A percentile compares a stretch with the other conserved stretches of the same genome.
These are phyloP conservation scores for Kodamaea fungicola DNA, from an alignment of 1,139 yeast species.

Conservation along the genomic window DNA sequence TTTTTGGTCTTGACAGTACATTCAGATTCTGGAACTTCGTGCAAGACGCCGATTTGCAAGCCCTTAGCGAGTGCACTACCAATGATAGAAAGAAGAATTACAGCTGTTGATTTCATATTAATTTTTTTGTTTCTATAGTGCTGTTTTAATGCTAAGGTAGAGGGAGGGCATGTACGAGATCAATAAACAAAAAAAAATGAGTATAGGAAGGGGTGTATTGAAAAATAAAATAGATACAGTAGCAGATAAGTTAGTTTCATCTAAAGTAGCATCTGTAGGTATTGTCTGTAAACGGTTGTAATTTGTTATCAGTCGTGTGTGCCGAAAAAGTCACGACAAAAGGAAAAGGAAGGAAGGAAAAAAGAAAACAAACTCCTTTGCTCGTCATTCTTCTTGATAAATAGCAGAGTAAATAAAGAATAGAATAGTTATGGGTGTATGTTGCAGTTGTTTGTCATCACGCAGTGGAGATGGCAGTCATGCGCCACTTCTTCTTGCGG, in stretches of 20 bases:
- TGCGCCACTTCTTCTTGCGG: constrained; percentile 84
- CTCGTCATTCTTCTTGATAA: neutral
- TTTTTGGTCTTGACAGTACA: constrained; percentile 54
- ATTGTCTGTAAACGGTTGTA: no score
- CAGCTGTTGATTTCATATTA: constrained; percentile 7
- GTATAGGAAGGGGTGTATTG: no score
- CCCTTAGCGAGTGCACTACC: constrained; percentile 6
- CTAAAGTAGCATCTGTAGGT: no score
- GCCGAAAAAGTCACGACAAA: neutral
- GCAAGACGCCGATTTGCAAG: constrained; percentile 30
- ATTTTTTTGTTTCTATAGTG: no score
- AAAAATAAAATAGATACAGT: no score
- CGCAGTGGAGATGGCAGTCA: constrained; percentile 45
- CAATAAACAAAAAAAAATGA: no score
- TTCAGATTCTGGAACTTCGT: constrained; percentile 43
- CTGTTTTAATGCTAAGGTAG: no score
- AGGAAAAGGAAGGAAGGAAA: neutral
- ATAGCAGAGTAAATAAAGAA: no score
- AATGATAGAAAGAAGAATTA: constrained; percentile 1
- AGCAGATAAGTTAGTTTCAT: no score
- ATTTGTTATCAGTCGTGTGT: constrained; percentile 1
- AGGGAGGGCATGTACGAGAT: no score
- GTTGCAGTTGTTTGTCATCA: constrained; percentile 57
- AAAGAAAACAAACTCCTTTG: neutral
- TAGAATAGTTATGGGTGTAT: constrained; percentile 50